Percentiles rank a stretch among this genome's conserved stretches.
Conservation (phyloP, 768 basidiomycete genomes). For the Panaeolus papilionaceus region DNA sequence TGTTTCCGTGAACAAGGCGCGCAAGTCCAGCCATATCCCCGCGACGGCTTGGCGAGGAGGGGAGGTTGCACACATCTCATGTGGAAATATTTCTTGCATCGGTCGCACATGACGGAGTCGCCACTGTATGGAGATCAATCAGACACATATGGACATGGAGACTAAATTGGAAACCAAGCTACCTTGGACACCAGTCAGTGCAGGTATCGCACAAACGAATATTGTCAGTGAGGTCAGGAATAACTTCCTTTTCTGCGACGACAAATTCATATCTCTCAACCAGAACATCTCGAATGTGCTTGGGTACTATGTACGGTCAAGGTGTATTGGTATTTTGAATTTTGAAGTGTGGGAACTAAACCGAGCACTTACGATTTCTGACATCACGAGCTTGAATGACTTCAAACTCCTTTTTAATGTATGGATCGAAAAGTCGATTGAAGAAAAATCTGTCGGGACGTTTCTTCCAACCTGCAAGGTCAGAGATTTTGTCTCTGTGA, state of each 20-base stretch:
- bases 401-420: constrained; percentile 98
- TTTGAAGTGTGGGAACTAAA: constrained; percentile 23
- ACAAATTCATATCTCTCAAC: constrained; percentile 91
- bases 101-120: constrained; percentile 89
- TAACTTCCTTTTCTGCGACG: constrained; percentile 92
- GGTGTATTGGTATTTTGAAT: constrained; percentile 24
- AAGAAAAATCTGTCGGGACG: constrained; percentile 96
- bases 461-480: constrained; percentile 93
- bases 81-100: constrained; percentile 94
- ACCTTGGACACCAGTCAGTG: constrained; percentile 89
- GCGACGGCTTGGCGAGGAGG: constrained; percentile 86
- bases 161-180: constrained; percentile 38
- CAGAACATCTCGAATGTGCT: constrained; percentile 78
- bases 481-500: constrained; percentile 94
- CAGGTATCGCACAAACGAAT: constrained; percentile 89
- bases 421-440: constrained; percentile 93
- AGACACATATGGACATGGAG: constrained; percentile 19
- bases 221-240: constrained; percentile 87
- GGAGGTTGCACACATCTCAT: constrained; percentile 96
- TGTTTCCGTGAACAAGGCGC: constrained; percentile 89
- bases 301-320: constrained; percentile 64
- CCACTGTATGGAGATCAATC: constrained; percentile 48
- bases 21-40: constrained; percentile 98
- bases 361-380: constrained; percentile 77
- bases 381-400: constrained; percentile 88